Percentiles rank a stretch among this genome's conserved stretches.
These are phyloP conservation scores for Balansia obtecta DNA, from an alignment of 2,329 filamentous ascomycete genomes.

Conservation along the genomic window DNA sequence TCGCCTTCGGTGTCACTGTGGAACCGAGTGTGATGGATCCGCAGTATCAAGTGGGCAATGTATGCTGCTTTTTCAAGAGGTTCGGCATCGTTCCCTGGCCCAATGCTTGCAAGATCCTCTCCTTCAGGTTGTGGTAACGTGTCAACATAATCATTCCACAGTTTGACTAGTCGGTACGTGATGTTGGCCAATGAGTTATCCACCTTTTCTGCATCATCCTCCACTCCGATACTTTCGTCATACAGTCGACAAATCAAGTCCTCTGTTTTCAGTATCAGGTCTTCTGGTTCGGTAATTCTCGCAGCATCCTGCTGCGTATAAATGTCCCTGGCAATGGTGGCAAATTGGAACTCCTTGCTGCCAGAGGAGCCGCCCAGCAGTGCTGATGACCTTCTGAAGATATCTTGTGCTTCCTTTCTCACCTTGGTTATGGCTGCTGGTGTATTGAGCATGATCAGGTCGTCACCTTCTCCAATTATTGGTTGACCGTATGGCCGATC, in stretches of 20 bases:
- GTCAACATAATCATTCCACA: conserved; percentile 45
- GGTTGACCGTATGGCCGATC: conserved; percentile 26
- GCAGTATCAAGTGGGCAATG: conserved; percentile 64
- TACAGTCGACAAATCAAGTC: conserved; percentile 54
- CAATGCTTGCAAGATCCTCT: conserved; percentile 49
- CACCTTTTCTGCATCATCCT: conserved; percentile 43
- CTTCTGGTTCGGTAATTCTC: conserved; percentile 53
- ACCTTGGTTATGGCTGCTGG: conserved; percentile 42
- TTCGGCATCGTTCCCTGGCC: conserved; percentile 47
- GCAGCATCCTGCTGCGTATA: conserved; percentile 45
- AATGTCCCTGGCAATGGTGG: conserved; percentile 59
- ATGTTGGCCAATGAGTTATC: conserved; percentile 43
- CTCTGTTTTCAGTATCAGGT: conserved; percentile 66
- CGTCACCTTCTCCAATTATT: conserved; percentile 32
- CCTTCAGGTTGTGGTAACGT: conserved; percentile 34
- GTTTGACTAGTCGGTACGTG: conserved; percentile 35
- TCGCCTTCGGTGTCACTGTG: conserved; percentile 23
- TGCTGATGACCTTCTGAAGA: conserved; percentile 39
- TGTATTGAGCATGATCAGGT: conserved; percentile 42
- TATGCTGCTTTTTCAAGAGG: conserved; percentile 66
- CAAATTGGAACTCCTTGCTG: conserved; percentile 51
- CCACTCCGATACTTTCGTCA: conserved; percentile 43
- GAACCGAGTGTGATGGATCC: conserved; percentile 58
- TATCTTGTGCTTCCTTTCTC: conserved; percentile 41
- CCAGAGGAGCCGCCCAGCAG: conserved; percentile 27